These are phyloP conservation scores for Mucor indicus DNA, from an alignment of 371 early-diverging fungal species.

Conservation along the genomic window DNA sequence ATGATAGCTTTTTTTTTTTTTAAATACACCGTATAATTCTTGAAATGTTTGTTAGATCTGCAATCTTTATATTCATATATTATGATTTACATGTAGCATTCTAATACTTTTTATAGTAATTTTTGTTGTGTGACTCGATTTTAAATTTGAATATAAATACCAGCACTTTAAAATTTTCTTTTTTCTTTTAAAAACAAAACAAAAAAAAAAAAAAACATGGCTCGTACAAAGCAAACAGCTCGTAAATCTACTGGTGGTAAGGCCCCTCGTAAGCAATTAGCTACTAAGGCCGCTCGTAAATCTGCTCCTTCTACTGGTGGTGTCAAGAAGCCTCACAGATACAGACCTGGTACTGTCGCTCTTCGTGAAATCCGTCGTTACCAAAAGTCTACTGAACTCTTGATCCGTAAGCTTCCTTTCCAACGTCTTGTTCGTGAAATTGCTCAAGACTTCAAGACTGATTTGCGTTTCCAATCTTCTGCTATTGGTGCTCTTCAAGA, in stretches of 20 bases:
- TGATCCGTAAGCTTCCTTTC: conserved; percentile 99
- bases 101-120: too few species aligned
- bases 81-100: too few species aligned
- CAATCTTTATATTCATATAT: too few species aligned
- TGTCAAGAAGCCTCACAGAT: conserved; percentile 86
- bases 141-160: conserved; percentile 1
- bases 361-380: conserved; percentile 97
- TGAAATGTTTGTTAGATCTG: too few species aligned
- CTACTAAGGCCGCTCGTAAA: conserved; percentile 88
- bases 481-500: conserved; percentile 99
- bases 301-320: conserved; percentile 54
- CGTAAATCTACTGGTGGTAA: conserved; percentile 99
- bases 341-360: conserved; percentile 89
- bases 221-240: conserved; percentile 98
- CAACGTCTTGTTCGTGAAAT: conserved; percentile 97
- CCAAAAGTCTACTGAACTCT: conserved; percentile 96
- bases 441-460: conserved; percentile 96
- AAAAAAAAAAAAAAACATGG: conserved; percentile 77
- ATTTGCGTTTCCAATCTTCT: conserved; percentile 97
- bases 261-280: conserved; percentile 97
- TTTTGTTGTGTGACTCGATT: too few species aligned
- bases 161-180: background rate
- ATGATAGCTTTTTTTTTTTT: too few species aligned
- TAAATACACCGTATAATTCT: too few species aligned
- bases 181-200: conserved; percentile 1